phyloP scores from a whole-genome alignment of 148 eudicot species.

The Vaccinium darrowii region DNA sequence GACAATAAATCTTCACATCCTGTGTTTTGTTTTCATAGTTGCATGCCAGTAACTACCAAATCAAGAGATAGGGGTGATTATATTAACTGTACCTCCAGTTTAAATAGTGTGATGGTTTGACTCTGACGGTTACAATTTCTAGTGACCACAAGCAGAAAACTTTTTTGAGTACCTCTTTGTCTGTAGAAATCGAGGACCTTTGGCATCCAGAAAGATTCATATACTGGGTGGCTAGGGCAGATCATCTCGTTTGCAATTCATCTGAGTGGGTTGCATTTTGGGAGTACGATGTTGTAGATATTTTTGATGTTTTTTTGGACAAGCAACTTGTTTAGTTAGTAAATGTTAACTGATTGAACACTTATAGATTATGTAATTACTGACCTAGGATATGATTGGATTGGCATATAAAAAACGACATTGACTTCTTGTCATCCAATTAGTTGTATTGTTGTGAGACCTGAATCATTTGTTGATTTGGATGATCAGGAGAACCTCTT shows the following conservation, averaged over 20 bases:
- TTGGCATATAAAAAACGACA: not conserved
- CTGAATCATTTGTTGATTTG: not conserved
- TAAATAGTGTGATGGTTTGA: not conserved
- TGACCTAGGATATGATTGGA: not conserved
- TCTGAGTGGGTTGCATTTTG: not conserved
- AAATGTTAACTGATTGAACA: slow-evolving; percentile 1
- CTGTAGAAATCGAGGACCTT: not conserved
- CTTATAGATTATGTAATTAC: not conserved
- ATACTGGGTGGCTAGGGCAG: not conserved
- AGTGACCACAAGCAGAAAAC: not conserved
- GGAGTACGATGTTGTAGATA: not conserved
- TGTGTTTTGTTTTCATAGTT: slow-evolving; percentile 1
- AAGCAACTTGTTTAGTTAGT: not conserved
- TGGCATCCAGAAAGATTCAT: slow-evolving; percentile 2
- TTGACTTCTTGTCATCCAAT: not conserved
- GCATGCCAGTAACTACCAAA: not conserved
- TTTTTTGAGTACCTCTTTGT: not conserved
- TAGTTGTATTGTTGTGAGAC: slow-evolving; percentile 1
- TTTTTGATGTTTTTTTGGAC: not conserved
- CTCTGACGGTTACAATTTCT: not conserved
- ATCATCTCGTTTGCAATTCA: not conserved
- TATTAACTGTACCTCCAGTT: not conserved
- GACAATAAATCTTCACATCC: not conserved
- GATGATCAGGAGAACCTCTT: slow-evolving; percentile 1
- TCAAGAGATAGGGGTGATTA: not conserved